Percentiles rank a stretch among this genome's conserved stretches.
phyloP scores from a whole-genome alignment of 768 basidiomycete species.

The Fistulinella prunicolor region DNA sequence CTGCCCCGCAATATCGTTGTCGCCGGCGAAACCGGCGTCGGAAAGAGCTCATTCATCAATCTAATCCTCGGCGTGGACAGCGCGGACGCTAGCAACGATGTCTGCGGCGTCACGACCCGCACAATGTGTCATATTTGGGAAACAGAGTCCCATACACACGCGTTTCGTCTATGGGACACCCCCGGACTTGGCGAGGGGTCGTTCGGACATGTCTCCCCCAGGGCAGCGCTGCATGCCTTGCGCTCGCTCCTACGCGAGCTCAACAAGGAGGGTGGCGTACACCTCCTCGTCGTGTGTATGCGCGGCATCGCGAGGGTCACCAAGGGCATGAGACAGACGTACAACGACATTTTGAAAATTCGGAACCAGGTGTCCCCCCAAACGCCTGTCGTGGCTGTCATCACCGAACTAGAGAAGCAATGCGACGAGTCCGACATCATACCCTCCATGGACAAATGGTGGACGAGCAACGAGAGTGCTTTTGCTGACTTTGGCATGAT shows the following conservation, averaged over 20 bases:
- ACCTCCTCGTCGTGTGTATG: constrained; percentile 27
- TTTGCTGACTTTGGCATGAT: constrained; percentile 10
- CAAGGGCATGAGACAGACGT: constrained; percentile 21
- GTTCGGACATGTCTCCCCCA: constrained; percentile 22
- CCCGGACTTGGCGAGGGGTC: constrained; percentile 23
- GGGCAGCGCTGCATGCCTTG: constrained; percentile 18
- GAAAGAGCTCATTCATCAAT: constrained; percentile 27
- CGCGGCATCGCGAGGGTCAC: constrained; percentile 19
- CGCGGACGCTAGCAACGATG: constrained; percentile 21
- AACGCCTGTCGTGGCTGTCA: constrained; percentile 24
- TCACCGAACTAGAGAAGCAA: constrained; percentile 26
- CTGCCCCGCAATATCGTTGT: constrained; percentile 21
- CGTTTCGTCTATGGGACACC: constrained; percentile 24
- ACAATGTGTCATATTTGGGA: constrained; percentile 15
- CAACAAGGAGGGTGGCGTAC: constrained; percentile 21
- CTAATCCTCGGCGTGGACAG: constrained; percentile 15
- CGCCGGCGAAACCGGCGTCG: constrained; percentile 25
- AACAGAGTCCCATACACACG: constrained; percentile 15
- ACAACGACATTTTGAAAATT: constrained; percentile 14
- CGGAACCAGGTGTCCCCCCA: constrained; percentile 19
- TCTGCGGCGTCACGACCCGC: constrained; percentile 20
- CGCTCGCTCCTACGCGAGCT: constrained; percentile 19
- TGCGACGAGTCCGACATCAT: constrained; percentile 8
- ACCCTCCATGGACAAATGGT: constrained; percentile 26
- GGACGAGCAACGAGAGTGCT: constrained; percentile 5